Evolutionary conservation across 1,284 basidiomycete genomes (phyloP), one percentile per base, ranked within the genome.

Genomic region (Ustilago bromivora): DNA sequence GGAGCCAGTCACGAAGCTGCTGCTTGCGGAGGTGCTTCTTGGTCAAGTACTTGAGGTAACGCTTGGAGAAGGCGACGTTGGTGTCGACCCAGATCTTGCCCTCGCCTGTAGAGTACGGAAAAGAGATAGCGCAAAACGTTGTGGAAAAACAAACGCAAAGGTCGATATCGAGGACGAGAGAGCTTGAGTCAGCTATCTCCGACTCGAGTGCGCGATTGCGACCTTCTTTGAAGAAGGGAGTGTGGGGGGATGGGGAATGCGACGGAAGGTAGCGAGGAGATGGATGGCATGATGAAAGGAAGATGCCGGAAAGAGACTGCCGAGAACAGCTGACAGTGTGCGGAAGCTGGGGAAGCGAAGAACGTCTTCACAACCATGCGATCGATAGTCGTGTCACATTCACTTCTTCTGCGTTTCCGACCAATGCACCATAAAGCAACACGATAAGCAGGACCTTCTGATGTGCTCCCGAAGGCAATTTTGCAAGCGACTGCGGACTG

Each of bases 31-130:
- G 78, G 79, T 82, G 85, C 82, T 86, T 86, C 84, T 88, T 88
- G 74, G 87, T 87, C 23, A 88, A 75, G 83, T 87, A 88, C 83
- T 88, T 88, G 82, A 88, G 84, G 85, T 87, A 88, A 57, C 87
- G 85, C 85, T 86, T 86, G 60, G 87, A 87, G 80, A 87, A 86
- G 72, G 87, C 85, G 62, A 87, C 84, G 68, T 81, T 82, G 66
- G 87, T 85, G 75, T 83, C 86, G 77, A 88, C 79, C 77, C 82
- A 81, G 81, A 88, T 85, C 84, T 87, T 87, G 76, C 86, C 86
- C 66, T 87, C 85, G 61, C 83, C 83, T 83, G 74, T 71, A 51
- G 28, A 17, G 19, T 34, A 4, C 9, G 19, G 8, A 3, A 46
- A 32, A n/a, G 36, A 23, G 19, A 53, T 43, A 51, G 51, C 54